Evolutionary conservation across 1,284 basidiomycete genomes (phyloP).

Genomic region (Sanguinoderma infundibulare): DNA sequence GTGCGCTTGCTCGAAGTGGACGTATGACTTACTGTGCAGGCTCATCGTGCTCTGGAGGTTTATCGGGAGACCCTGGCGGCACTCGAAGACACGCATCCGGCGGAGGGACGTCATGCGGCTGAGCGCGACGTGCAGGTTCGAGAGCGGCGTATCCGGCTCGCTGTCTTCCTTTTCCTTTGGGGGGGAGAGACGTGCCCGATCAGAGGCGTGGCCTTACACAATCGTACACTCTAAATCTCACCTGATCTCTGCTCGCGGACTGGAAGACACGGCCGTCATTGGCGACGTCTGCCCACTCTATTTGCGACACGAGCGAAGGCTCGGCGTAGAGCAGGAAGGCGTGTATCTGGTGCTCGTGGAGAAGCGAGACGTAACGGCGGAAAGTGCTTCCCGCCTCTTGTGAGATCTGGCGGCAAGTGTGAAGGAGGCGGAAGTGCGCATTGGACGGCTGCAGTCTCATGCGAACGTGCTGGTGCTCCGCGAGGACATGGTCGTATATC

Average conservation of each 20-base stretch:
- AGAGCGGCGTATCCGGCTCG: constrained; percentile 29
- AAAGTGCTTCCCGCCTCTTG: constrained; percentile 37
- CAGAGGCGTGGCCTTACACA: constrained; percentile 20
- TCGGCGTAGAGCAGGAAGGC: constrained; percentile 33
- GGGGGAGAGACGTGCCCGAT: constrained; percentile 12
- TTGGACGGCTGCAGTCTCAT: constrained; percentile 40
- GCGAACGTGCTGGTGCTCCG: constrained; percentile 30
- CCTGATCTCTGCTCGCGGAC: constrained; percentile 15
- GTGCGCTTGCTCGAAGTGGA: not conserved
- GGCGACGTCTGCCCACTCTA: constrained; percentile 44
- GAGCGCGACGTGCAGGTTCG: constrained; percentile 40
- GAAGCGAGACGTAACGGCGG: constrained; percentile 42
- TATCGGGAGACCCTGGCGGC: constrained; percentile 32
- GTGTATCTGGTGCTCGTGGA: constrained; percentile 43
- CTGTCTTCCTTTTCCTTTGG: constrained; percentile 19
- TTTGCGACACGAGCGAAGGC: constrained; percentile 25
- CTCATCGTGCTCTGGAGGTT: constrained; percentile 23
- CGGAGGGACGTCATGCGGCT: constrained; percentile 36
- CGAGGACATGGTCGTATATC: constrained; percentile 39
- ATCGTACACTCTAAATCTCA: constrained; percentile 22
- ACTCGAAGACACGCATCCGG: constrained; percentile 44
- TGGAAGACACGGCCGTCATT: constrained; percentile 44
- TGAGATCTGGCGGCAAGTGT: constrained; percentile 37
- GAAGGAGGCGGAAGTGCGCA: constrained; percentile 39
- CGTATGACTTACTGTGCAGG: constrained; percentile 16